Percentiles rank a stretch among this genome's conserved stretches.
These are phyloP conservation scores for Mallotus repandus DNA, from an alignment of 441 rosid genomes.

Conservation along the genomic window DNA sequence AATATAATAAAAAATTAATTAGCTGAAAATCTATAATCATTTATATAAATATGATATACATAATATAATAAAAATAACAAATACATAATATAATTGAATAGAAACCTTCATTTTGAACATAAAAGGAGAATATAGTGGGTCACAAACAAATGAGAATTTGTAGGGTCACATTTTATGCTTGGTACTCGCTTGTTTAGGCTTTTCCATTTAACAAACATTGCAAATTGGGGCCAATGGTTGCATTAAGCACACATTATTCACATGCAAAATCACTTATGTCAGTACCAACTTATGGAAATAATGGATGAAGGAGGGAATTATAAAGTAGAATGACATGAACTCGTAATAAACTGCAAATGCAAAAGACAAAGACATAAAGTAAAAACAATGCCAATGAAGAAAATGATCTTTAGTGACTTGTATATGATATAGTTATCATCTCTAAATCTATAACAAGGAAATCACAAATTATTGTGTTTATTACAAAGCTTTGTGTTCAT, in stretches of 20 bases:
- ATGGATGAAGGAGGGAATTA: background rate
- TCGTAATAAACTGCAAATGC: background rate
- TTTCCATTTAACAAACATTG: slow-evolving; percentile 49
- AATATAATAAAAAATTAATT: no score
- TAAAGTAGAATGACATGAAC: background rate
- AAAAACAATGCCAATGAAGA: background rate
- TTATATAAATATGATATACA: no score
- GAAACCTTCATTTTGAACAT: no score
- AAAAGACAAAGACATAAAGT: background rate
- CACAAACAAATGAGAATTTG: no score
- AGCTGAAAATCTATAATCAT: no score
- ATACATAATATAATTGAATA: no score
- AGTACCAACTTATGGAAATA: background rate
- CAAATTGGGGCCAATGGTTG: slow-evolving; percentile 71
- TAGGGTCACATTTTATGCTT: slow-evolving; percentile 61
- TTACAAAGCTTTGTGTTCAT: background rate
- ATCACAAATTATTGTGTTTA: background rate
- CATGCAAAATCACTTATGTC: slow-evolving; percentile 11
- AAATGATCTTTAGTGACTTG: no score
- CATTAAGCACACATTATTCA: slow-evolving; percentile 12
- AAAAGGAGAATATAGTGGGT: no score
- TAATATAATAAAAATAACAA: no score
- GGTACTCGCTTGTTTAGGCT: slow-evolving; percentile 44
- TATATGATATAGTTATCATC: background rate
- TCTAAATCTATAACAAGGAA: background rate